Base-by-base conservation (phyloP, 2,329 filamentous ascomycete genomes). In the Ceratocystis albifundus region DNA sequence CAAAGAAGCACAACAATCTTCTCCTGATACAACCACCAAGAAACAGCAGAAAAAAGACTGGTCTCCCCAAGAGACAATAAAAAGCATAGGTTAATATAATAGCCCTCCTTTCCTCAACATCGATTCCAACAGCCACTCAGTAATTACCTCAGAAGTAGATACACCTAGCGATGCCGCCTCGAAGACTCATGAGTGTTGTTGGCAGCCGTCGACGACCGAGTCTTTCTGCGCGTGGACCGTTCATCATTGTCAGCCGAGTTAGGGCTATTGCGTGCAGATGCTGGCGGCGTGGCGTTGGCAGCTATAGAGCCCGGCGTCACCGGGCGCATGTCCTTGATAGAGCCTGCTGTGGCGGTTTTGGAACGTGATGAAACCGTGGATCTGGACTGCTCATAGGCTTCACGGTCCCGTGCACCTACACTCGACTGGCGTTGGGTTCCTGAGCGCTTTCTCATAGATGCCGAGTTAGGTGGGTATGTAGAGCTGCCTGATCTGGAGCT, bases 91-190 rank as follows among this genome's bases (percentile, higher is more conserved):
- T 41, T 41, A 12, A 41, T 41, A 41, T 41, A 15, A 28, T 53
- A 25, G 48, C 48, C 12, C 20, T 28, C 7, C 48, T 12, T 50
- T 7, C 48, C 22, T 22, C 22, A 41, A 17, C 20, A 36, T 6
- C 30, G 7, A 22, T 32, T 65, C 46, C 32, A 22, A 57, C 17
- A 36, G 17, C 20, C 22, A 25, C 25, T 41, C 36, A 41, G 36
- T 41, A 41, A 4, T 41, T 41, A 41, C 36, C 15, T 41, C 36
- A 41, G 10, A 41, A 41, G 41, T 53, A 53, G 22, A 50, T 50
- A 65, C 50, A 61, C 65, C 66, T 67, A 67, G n/a, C 66, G 62
- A 61, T 67, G 66, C 28, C 66, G 62, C 57, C 66, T 55, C 7
- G 66, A 62, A 36, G 66, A 67, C 41, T 67, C 66, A 55, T 65